A percentile compares a stretch with the other conserved stretches of the same genome.
Conservation (phyloP, 306 rosid genomes). For the Mimosa bimucronata region DNA sequence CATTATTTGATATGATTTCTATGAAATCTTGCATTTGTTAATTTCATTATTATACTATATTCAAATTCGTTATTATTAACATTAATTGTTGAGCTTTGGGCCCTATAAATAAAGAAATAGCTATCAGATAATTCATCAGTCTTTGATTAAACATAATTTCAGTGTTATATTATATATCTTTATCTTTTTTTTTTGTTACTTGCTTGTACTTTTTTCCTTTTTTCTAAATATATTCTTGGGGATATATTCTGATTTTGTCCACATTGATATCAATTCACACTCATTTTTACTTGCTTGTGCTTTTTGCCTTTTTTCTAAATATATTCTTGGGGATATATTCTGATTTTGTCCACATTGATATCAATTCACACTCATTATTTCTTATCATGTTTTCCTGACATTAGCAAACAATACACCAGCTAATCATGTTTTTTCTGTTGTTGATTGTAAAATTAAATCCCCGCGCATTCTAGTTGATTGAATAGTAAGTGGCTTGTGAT, state of each 20-base stretch:
- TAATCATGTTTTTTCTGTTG: too few species aligned
- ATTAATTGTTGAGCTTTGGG: background rate
- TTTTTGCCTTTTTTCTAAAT: background rate
- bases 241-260: constrained; percentile 2
- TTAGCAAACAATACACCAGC: too few species aligned
- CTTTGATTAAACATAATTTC: background rate
- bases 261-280: too few species aligned
- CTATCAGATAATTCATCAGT: background rate
- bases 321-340: constrained; percentile 18
- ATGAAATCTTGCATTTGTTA: background rate
- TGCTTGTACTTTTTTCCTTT: background rate
- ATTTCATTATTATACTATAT: too few species aligned
- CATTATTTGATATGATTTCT: background rate
- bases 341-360: too few species aligned
- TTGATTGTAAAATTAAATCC: too few species aligned
- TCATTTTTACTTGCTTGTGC: background rate
- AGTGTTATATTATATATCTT: background rate
- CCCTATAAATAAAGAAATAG: background rate
- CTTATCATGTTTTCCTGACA: too few species aligned
- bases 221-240: constrained; percentile 21
- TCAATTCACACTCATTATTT: too few species aligned
- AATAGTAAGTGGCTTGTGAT: constrained; percentile 39
- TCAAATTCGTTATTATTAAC: background rate
- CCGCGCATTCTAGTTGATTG: too few species aligned
- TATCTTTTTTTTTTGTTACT: background rate